phyloP scores from a whole-genome alignment of 2,329 filamentous ascomycete species.

The Ascochyta koolunga region DNA sequence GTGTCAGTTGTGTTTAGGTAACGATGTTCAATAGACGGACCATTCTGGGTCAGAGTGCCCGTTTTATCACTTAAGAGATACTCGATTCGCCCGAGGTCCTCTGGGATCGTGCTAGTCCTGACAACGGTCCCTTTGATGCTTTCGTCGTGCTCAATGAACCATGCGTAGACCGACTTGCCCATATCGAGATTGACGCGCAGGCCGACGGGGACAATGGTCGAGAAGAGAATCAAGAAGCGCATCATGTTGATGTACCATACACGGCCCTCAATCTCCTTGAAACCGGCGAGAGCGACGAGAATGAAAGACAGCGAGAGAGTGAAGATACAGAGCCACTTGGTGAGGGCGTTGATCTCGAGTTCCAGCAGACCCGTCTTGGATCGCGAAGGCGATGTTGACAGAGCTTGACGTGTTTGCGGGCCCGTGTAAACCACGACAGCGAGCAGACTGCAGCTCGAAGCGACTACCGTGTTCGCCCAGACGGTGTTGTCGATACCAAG shows the following conservation, averaged over 20 bases:
- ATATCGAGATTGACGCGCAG: slow-evolving; percentile 95
- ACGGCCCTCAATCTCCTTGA: slow-evolving; percentile 67
- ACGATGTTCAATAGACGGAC: slow-evolving; percentile 39
- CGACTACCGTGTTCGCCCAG: slow-evolving; percentile 97
- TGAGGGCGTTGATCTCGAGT: slow-evolving; percentile 95
- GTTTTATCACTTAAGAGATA: slow-evolving; percentile 98
- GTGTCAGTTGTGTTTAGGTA: slow-evolving; percentile 20
- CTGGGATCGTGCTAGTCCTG: slow-evolving; percentile 94
- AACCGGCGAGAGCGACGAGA: slow-evolving; percentile 85
- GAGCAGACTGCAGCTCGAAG: slow-evolving; percentile 86
- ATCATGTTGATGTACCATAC: slow-evolving; percentile 97
- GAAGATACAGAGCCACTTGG: slow-evolving; percentile 91
- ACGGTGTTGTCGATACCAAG: slow-evolving; percentile 96
- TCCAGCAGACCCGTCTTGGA: slow-evolving; percentile 95
- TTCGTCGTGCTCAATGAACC: slow-evolving; percentile 89
- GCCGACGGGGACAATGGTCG: slow-evolving; percentile 98
- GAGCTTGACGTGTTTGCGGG: slow-evolving; percentile 87
- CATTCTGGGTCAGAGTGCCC: slow-evolving; percentile 94
- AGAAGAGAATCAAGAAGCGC: slow-evolving; percentile 97
- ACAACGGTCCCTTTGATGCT: slow-evolving; percentile 93
- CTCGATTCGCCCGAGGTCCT: slow-evolving; percentile 93
- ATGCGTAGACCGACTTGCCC: slow-evolving; percentile 95
- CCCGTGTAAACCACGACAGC: slow-evolving; percentile 95
- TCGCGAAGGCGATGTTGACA: slow-evolving; percentile 88
- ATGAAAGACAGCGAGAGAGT: slow-evolving; percentile 86